Base-by-base conservation (phyloP, 164 flowering plant genomes). In the Kingdonia uniflora region DNA sequence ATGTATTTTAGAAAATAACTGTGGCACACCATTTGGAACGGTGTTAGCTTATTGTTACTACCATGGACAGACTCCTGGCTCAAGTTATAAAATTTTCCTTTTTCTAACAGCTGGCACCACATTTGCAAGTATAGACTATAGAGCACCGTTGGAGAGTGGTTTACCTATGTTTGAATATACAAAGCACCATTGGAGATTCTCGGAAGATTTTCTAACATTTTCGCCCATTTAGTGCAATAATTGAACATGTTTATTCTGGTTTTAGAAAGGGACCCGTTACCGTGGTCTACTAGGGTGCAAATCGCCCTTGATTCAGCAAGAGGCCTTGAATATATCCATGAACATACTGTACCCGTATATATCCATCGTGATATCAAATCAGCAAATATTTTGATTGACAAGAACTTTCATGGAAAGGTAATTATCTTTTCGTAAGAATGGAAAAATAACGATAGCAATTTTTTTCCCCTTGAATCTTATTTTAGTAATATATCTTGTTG, bases 231-330 rank as follows among this genome's bases (percentile, higher is more conserved):
- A 8, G 35, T 3, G 4, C 35, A 29, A 29, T 29, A 8, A 29
- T 29, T 29, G 4, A 29, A 29, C 35, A 4, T 29, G 4, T 29
- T 29, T 29, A 3, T 29, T 29, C 35, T 14, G 63, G 38, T 47
- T 58, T 67, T 17, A 87, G 97, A 64, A 15, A 77, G 73, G 68
- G 82, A 78, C 10, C 83, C 87, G 35, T 63, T 91, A 38, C 68
- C 90, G 42, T 91, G 96, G 96, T 43, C 83, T 62, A 58, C 73
- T 33, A 71, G 98, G 69, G 84, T 91, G 59, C 96, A 87, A 63
- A 87, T 91, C 54, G 98, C 98, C 56, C 86, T 91, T 17, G 98
- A 91, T 70, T 85, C 98, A 42, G 98, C 98, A 8, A 77, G 98
- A 71, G 98, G 98, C 52, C 96, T 91, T 54, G 96, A 91, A 68